Base-by-base conservation (phyloP, 192 early-diverging fungal genomes). In the Coemansia sp. region DNA sequence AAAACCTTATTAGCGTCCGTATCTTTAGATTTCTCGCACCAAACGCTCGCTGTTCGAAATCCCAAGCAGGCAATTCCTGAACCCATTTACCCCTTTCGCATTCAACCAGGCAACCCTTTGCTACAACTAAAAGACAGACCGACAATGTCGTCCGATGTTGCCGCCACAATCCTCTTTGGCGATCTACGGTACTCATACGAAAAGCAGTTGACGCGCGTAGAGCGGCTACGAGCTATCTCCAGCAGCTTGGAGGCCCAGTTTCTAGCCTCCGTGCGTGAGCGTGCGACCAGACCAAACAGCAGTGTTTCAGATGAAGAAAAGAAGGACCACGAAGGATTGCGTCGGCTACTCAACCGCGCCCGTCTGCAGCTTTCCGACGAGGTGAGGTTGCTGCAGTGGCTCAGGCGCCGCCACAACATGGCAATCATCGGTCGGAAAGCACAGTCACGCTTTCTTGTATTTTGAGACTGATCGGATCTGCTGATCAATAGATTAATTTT, bases 331-430 rank as follows among this genome's bases (percentile, higher is more conserved):
- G 74, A 73, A 5, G 58, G 53, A n/a, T 62, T 81, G 49, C 70
- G 79, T 35, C 59, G 42, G 9, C 8, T 61, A 4, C 70, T 81
- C 42, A 53, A 63, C 52, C 64, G 70, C 20, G 64, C 79, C 2
- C 67, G 74, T 18, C 45, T 68, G 16, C 79, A 69, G 42, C 67
- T 81, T 28, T 70, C 70, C 15, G 74, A 76, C 52, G 79, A 81
- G n/a, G 67, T 81, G 56, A 76, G 69, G 61, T 29, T 71, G 39
- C 61, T 76, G 59, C 79, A 81, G 45, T 75, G 79, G 79, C 74
- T 81, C 18, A 46, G 79, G 13, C 74, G 79, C 2, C 70, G 79
- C 4, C 79, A 81, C 58, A 81, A 81, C 40, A 61, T 64, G 58
- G 67, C 74, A 0, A 64, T 81, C n/a, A 66, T 81, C 23, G 61